Evolutionary conservation across 192 early-diverging fungal genomes (phyloP), one percentile per base, ranked within the genome.

Genomic region (Ramicandelaber brevisporus): DNA sequence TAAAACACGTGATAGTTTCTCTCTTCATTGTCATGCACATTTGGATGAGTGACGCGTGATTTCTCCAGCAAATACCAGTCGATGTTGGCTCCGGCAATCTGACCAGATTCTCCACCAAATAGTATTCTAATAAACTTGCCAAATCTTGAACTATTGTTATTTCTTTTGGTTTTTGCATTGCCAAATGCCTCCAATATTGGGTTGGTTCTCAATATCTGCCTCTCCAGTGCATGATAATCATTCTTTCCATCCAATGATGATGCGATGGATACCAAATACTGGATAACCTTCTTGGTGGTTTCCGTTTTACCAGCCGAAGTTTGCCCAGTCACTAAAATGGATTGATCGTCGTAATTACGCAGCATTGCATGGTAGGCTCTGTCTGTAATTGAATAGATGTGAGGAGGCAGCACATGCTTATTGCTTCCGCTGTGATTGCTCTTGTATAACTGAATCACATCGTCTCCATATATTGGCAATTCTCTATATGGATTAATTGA

Each of bases 301-400:
- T 76, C 79, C 14, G 92, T 98, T 41, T 98, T 98, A 48, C 92
- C 92, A 14, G 92, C 90, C 51, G 84, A 80, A 41, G 72, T 80
- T 48, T 98, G 89, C 38, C 92, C 92, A 13, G 79, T 85, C 20
- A 95, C 87, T 38, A 98, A 86, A 46, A 98, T 88, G 5, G 87
- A 86, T 59, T 98, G 92, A 63, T 98, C 93, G 40, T 68, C 68
- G 37, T 71, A 53, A 33, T 89, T 76, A 17, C 78, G 61, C 35
- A 88, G 77, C 79, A 98, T 86, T 41, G 70, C 76, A 10, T 78
- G 65, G 58, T 93, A 95, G 2, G 92, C 84, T 51, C 89, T 81
- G 61, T 95, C 88, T 1, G 92, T 87, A 42, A 98, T 87, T 3
- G 92, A 88, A 63, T 95, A 98, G 61, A 98, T 63, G 45, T 98